Conservation (phyloP, 2,329 filamentous ascomycete species). For the Aspergillus flavus region DNA sequence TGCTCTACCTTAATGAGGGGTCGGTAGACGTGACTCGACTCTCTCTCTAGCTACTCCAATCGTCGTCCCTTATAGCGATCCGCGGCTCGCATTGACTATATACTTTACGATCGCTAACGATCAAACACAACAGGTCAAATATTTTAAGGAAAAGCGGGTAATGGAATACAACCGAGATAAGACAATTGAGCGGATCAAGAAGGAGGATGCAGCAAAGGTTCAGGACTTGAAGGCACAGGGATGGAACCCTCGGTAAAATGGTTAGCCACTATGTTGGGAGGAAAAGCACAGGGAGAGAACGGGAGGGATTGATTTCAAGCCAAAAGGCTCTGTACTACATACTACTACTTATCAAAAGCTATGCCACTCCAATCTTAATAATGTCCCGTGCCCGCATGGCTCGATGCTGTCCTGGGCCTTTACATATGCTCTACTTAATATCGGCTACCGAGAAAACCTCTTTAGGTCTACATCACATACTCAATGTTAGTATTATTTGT, state of each 20-base stretch:
- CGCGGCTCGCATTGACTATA: not conserved
- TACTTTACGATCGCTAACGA: not conserved
- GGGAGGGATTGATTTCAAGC: conserved; percentile 8
- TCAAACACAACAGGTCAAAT: conserved; percentile 70
- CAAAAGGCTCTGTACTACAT: conserved; percentile 17
- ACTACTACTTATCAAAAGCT: conserved; percentile 20
- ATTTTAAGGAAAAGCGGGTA: conserved; percentile 95
- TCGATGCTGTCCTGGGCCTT: not conserved
- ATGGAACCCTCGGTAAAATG: conserved; percentile 35
- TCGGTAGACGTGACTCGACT: not conserved
- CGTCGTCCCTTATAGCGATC: not conserved
- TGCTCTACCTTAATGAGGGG: conserved; percentile 23
- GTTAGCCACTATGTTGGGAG: conserved; percentile 1
- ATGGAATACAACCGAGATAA: conserved; percentile 86
- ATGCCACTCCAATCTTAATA: conserved; percentile 14
- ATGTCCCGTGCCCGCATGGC: not conserved
- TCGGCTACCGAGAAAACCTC: not conserved
- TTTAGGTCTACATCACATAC: not conserved
- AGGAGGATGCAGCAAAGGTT: conserved; percentile 70
- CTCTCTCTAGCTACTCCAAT: not conserved
- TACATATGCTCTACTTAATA: not conserved
- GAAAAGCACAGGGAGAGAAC: not conserved
- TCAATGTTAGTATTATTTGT: not conserved
- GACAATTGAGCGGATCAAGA: conserved; percentile 73
- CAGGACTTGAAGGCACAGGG: conserved; percentile 45